Evolutionary conservation across 306 rosid genomes (phyloP).

Genomic region (Acmispon strigosus): DNA sequence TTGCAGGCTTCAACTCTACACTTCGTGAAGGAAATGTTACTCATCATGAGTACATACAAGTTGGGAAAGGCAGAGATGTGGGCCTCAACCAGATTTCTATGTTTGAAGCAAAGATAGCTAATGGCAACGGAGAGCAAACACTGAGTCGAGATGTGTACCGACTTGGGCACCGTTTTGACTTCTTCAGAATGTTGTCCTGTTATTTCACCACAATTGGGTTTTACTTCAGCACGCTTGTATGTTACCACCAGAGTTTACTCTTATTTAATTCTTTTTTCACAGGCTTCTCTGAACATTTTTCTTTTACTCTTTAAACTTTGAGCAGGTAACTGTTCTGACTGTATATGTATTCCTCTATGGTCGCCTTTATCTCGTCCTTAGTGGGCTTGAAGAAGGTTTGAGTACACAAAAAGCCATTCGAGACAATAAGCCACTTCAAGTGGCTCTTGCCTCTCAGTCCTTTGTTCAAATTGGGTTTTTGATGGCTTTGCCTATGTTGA

Average conservation of each 20-base stretch:
- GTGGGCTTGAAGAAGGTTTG: slow-evolving; percentile 95
- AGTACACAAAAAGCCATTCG: slow-evolving; percentile 66
- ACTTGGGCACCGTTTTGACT: slow-evolving; percentile 98
- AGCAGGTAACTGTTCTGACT: slow-evolving; percentile 92
- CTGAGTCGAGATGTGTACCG: slow-evolving; percentile 92
- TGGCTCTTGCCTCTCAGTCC: slow-evolving; percentile 94
- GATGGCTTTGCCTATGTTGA: slow-evolving; percentile 95
- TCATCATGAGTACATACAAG: slow-evolving; percentile 98
- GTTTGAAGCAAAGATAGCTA: slow-evolving; percentile 98
- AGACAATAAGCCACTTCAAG: slow-evolving; percentile 96
- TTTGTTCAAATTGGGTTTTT: slow-evolving; percentile 95
- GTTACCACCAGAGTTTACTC: background rate
- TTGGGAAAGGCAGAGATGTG: slow-evolving; percentile 97
- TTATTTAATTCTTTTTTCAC: background rate
- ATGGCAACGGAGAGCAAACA: slow-evolving; percentile 98
- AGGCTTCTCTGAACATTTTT: slow-evolving; percentile 1
- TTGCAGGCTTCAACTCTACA: slow-evolving; percentile 90
- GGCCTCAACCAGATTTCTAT: slow-evolving; percentile 98
- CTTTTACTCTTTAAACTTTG: slow-evolving; percentile 12
- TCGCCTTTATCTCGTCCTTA: slow-evolving; percentile 92
- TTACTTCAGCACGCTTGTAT: slow-evolving; percentile 92
- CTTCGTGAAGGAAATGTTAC: slow-evolving; percentile 98
- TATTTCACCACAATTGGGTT: slow-evolving; percentile 94
- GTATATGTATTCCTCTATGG: slow-evolving; percentile 93
- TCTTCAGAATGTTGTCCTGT: slow-evolving; percentile 90